These are phyloP conservation scores for Xylariaceae sp. DNA, from an alignment of 2,329 filamentous ascomycete genomes.

Conservation along the genomic window DNA sequence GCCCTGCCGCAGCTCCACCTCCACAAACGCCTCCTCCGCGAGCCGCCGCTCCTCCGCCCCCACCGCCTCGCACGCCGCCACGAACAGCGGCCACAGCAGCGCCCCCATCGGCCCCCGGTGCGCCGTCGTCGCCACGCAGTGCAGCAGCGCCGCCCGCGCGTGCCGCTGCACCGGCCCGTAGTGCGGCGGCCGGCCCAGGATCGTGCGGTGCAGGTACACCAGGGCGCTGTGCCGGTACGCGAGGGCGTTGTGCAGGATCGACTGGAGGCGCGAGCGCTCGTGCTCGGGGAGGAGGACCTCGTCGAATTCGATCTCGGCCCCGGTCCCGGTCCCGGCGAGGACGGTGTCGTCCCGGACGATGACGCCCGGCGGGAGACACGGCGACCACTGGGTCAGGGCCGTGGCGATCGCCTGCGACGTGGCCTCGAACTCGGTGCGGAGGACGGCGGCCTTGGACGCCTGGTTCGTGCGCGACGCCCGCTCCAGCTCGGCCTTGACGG, in stretches of 20 bases:
- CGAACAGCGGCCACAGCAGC: conserved; percentile 61
- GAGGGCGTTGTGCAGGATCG: conserved; percentile 55
- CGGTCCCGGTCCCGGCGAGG: conserved; percentile 10
- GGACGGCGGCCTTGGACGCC: conserved; percentile 39
- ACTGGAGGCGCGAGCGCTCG: conserved; percentile 38
- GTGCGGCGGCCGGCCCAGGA: conserved; percentile 42
- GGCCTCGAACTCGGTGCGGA: conserved; percentile 46
- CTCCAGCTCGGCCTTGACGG: conserved; percentile 49
- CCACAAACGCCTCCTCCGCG: conserved; percentile 47
- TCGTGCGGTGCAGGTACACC: conserved; percentile 53
- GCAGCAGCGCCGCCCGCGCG: conserved; percentile 43
- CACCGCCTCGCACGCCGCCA: conserved; percentile 56
- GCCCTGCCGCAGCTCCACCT: conserved; percentile 53
- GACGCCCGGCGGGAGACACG: conserved; percentile 41
- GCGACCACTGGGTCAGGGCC: conserved; percentile 52
- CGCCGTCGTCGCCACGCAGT: conserved; percentile 51
- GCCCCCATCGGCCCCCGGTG: conserved; percentile 59
- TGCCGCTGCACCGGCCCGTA: conserved; percentile 52
- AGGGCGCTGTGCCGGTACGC: conserved; percentile 56
- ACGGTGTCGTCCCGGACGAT: conserved; percentile 21
- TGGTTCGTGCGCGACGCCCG: conserved; percentile 38
- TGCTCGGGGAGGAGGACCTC: too few relatives aligned
- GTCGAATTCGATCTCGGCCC: too few relatives aligned
- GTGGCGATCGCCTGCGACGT: conserved; percentile 51
- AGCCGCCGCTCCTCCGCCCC: conserved; percentile 44